phyloP scores from a whole-genome alignment of 2,329 filamentous ascomycete species.

The Hypoxylon sp. region DNA sequence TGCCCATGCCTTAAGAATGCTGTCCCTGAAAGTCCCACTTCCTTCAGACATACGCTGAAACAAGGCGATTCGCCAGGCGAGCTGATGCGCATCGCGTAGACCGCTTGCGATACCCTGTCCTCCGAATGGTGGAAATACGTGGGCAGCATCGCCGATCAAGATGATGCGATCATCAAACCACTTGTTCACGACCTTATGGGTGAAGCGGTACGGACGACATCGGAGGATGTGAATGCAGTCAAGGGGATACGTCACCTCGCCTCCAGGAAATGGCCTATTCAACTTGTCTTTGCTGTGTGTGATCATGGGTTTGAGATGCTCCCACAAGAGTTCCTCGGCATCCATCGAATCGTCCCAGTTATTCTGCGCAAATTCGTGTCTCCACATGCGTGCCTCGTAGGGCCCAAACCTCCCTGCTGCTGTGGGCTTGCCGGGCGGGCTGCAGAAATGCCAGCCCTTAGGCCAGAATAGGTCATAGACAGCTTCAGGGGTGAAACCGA shows the following conservation, averaged over 20 bases:
- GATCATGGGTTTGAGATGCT: conserved; percentile 47
- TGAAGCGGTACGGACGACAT: conserved; percentile 60
- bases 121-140: conserved; percentile 63
- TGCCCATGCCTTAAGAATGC: conserved; percentile 39
- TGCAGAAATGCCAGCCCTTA: conserved; percentile 57
- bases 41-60: conserved; percentile 30
- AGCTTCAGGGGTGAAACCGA: conserved; percentile 58
- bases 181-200: conserved; percentile 58
- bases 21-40: conserved; percentile 19
- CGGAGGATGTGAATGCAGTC: conserved; percentile 61
- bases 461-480: conserved; percentile 64
- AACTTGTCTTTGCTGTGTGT: conserved; percentile 49
- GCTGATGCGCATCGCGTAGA: conserved; percentile 51
- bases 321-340: conserved; percentile 49
- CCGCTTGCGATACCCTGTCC: conserved; percentile 54
- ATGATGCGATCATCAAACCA: conserved; percentile 58
- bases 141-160: conserved; percentile 62
- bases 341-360: conserved; percentile 49
- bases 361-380: conserved; percentile 54
- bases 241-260: conserved; percentile 53
- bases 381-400: conserved; percentile 56
- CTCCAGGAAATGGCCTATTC: conserved; percentile 30
- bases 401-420: conserved; percentile 60
- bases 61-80: conserved; percentile 52
- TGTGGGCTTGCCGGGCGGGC: conserved; percentile 56